Evolutionary conservation across 176 grass and related monocot genomes (phyloP).

Genomic region (Rhynchospora tenuis): DNA sequence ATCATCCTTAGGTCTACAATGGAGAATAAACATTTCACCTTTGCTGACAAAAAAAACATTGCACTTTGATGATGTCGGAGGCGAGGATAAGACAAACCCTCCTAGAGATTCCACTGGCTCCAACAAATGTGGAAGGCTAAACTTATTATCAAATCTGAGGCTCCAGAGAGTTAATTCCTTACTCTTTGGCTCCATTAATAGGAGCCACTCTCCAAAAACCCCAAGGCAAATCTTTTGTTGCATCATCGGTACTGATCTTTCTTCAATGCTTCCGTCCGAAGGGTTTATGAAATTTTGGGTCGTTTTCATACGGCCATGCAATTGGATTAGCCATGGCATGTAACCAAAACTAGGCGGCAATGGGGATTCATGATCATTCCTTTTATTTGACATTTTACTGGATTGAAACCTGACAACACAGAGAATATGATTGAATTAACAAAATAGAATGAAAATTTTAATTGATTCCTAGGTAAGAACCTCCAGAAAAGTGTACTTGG

Average conservation of each 20-base stretch:
- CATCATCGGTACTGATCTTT: background rate
- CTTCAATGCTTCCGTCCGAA: background rate
- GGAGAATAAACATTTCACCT: background rate
- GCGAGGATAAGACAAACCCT: background rate
- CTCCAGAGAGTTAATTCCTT: background rate
- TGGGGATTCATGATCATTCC: background rate
- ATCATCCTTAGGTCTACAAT: background rate
- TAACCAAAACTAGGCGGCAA: background rate
- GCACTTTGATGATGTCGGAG: background rate
- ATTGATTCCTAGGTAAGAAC: no score
- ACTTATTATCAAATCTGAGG: background rate
- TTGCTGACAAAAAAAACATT: background rate
- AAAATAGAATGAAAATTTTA: no score
- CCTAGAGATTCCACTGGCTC: background rate
- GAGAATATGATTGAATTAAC: no score
- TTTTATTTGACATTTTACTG: background rate
- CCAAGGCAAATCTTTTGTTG: background rate
- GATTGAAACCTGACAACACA: background rate
- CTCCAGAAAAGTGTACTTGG: no score
- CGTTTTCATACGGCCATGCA: background rate
- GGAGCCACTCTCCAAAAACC: background rate
- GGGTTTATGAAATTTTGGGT: background rate
- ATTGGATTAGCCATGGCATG: background rate
- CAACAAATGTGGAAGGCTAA: background rate
- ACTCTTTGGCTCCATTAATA: background rate